These are phyloP conservation scores for Fusarium concolor DNA, from an alignment of 2,329 filamentous ascomycete genomes.

Conservation along the genomic window DNA sequence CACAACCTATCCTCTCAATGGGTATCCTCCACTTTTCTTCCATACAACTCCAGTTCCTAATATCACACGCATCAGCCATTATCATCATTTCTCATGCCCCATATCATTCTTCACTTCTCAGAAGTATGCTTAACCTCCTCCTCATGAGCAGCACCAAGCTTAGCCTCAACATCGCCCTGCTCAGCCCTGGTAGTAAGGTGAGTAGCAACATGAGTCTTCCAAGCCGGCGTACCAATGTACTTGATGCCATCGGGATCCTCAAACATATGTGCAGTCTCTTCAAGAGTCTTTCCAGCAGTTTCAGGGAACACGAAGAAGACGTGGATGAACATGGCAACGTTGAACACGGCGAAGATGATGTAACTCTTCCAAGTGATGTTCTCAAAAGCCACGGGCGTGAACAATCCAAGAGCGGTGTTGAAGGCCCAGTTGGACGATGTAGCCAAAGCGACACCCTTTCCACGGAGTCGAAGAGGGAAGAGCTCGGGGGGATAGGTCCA, in stretches of 20 bases:
- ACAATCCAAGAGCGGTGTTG: conserved; percentile 55
- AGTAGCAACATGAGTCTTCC: conserved; percentile 37
- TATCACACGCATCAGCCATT: background rate
- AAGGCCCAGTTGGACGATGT: conserved; percentile 59
- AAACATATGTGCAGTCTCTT: conserved; percentile 68
- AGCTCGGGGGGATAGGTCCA: conserved; percentile 70
- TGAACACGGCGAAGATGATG: conserved; percentile 39
- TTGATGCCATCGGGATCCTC: conserved; percentile 38
- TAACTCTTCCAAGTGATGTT: conserved; percentile 43
- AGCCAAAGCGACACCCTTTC: conserved; percentile 63
- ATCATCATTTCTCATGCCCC: background rate
- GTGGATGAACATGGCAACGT: conserved; percentile 37
- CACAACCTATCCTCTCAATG: background rate
- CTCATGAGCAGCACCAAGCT: conserved; percentile 20
- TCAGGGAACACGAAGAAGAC: conserved; percentile 61
- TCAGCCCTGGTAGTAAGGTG: conserved; percentile 21
- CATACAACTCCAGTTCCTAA: background rate
- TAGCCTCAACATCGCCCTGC: conserved; percentile 39
- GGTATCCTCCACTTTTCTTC: background rate
- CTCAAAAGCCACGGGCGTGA: conserved; percentile 42
- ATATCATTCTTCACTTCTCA: conserved; percentile 2
- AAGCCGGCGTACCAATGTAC: conserved; percentile 37
- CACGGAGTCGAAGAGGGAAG: conserved; percentile 59
- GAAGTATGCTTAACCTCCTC: background rate
- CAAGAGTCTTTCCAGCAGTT: conserved; percentile 62